These are phyloP conservation scores for Fomitopsis serialis DNA, from an alignment of 768 basidiomycete species.

Conservation along the genomic window DNA sequence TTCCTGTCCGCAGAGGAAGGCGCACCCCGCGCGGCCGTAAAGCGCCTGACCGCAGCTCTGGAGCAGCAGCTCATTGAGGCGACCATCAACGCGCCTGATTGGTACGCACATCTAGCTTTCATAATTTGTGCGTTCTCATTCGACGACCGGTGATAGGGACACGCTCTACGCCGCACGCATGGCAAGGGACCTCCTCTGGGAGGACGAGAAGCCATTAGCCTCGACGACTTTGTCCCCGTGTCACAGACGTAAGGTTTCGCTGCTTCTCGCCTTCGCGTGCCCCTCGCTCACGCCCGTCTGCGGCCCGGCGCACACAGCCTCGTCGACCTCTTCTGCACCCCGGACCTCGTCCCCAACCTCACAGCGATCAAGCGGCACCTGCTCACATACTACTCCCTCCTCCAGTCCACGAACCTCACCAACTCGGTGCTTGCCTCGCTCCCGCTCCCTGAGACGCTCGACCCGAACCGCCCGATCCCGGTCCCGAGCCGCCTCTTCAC, in stretches of 20 bases:
- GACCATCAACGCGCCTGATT: slow-evolving; percentile 91
- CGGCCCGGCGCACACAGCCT: slow-evolving; percentile 57
- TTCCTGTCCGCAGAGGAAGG: slow-evolving; percentile 70
- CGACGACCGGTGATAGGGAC: slow-evolving; percentile 53
- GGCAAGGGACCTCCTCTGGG: slow-evolving; percentile 93
- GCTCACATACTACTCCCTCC: slow-evolving; percentile 83
- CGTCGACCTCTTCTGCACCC: slow-evolving; percentile 80
- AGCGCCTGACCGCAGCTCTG: slow-evolving; percentile 74
- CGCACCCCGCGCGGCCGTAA: slow-evolving; percentile 73
- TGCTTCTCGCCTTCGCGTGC: neutral
- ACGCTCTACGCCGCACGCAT: slow-evolving; percentile 86
- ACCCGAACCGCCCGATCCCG: slow-evolving; percentile 65
- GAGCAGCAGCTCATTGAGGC: slow-evolving; percentile 64
- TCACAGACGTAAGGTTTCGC: slow-evolving; percentile 82
- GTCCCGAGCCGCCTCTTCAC: slow-evolving; percentile 83
- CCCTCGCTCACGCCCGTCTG: slow-evolving; percentile 7
- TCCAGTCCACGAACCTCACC: slow-evolving; percentile 75
- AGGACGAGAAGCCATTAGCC: slow-evolving; percentile 68
- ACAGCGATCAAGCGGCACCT: slow-evolving; percentile 61
- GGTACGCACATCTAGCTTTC: slow-evolving; percentile 46
- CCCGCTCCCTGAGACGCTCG: slow-evolving; percentile 78
- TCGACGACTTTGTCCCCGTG: slow-evolving; percentile 77
- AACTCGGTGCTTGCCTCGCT: slow-evolving; percentile 82
- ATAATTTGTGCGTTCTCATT: neutral
- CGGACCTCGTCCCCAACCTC: slow-evolving; percentile 56